Evolutionary conservation across 2,329 filamentous ascomycete species (phyloP).

Genomic region (Leptographium lundbergii): DNA sequence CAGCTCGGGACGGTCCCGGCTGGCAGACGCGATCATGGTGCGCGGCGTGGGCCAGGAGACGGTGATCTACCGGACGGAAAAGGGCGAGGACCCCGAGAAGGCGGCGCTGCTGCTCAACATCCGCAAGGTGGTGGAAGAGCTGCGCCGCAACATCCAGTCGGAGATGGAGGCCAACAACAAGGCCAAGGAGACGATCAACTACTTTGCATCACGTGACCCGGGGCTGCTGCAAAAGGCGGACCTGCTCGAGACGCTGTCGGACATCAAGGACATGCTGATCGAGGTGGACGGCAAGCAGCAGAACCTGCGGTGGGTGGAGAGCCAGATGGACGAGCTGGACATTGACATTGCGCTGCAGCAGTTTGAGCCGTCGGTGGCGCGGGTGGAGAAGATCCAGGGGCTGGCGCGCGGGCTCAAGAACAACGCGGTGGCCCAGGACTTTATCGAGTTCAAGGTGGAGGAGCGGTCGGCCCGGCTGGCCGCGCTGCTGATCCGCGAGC

Average conservation of each 20-base stretch:
- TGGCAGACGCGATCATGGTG: conserved; percentile 81
- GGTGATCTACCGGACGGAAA: conserved; percentile 87
- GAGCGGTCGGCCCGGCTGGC: conserved; percentile 71
- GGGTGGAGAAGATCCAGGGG: conserved; percentile 73
- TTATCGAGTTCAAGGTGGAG: conserved; percentile 84
- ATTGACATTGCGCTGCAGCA: conserved; percentile 88
- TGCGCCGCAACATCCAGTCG: conserved; percentile 72
- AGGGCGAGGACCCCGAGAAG: conserved; percentile 68
- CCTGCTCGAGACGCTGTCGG: conserved; percentile 63
- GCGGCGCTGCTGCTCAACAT: conserved; percentile 73
- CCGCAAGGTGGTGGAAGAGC: conserved; percentile 81
- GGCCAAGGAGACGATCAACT: conserved; percentile 72
- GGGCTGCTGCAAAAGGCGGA: conserved; percentile 68
- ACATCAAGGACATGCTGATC: conserved; percentile 77
- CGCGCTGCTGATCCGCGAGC: conserved; percentile 60
- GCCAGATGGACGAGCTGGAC: conserved; percentile 88
- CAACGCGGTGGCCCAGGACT: conserved; percentile 78
- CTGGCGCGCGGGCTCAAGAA: conserved; percentile 71
- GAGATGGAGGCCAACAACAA: conserved; percentile 83
- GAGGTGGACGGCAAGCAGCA: conserved; percentile 96
- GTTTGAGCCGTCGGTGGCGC: conserved; percentile 72
- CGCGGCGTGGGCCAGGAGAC: conserved; percentile 76
- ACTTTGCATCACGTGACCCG: conserved; percentile 68
- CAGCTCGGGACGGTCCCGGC: conserved; percentile 42
- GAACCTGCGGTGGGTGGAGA: conserved; percentile 89